Evolutionary conservation across 2,329 filamentous ascomycete genomes (phyloP), one percentile per base, ranked within the genome.

Genomic region (Annulohypoxylon truncatum): DNA sequence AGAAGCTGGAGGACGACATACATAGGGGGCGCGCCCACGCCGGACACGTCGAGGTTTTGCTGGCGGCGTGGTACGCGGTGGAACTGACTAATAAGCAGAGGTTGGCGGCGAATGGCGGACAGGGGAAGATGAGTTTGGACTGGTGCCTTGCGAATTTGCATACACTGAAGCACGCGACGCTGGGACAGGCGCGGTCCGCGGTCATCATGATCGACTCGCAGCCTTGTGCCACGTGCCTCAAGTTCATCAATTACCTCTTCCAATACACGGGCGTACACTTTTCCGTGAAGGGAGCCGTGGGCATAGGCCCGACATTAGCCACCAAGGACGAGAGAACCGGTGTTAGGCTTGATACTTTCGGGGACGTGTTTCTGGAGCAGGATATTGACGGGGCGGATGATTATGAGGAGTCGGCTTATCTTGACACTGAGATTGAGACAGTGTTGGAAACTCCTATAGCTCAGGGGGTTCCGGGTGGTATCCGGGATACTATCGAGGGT

Each of bases 21-120:
- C 69, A 72, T 6, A n/a, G 62, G 0, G 73, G 73, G 0, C 65
- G 73, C 1, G 72, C 70, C 0, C 71, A 72, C 31, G 72, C 74
- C 0, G 71, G 72, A 3, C 74, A 76, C 9, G 71, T 74, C 0
- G 74, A 76, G 22, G 66, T 75, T 1, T 40, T 73, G 1, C 56
- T 75, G 0, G 69, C 69, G 1, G 55, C 51, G 0, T 71, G 61
- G 67, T 73, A 70, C 53, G 66, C 59, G 3, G 10, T 68, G 2
- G 51, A 59, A 20, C 22, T 62, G 40, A 42, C 48, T 1, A 42
- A 42, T 4, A 20, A 42, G 22, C 15, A 42, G 10, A 33, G 20
- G 44, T 9, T 29, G 26, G 29, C 13, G 20, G 1, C 28, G 8
- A 42, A 42, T 8, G 50, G 55, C 12, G n/a, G 31, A 20, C 3